Conservation (phyloP, 352 stramenopile genomes). For the Phytophthora tentaculata region DNA sequence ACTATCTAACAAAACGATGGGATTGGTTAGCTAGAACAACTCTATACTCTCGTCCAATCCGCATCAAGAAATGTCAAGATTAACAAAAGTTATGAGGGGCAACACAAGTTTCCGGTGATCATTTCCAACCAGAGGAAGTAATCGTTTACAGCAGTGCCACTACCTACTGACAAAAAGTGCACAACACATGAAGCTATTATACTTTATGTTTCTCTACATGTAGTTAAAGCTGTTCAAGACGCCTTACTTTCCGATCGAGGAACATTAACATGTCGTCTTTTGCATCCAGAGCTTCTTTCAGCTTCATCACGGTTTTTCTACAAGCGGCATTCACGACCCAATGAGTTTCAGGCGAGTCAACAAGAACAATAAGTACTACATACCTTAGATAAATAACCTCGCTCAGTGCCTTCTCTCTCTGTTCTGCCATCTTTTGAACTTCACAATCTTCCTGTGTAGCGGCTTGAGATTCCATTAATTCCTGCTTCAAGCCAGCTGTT, state of each 20-base stretch:
- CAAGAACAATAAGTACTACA: background rate
- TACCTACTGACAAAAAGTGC: too few species aligned
- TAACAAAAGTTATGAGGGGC: too few species aligned
- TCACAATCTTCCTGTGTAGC: background rate
- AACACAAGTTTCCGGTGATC: too few species aligned
- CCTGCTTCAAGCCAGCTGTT: background rate
- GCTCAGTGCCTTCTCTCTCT: constrained; percentile 4
- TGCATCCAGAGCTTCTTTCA: constrained; percentile 61
- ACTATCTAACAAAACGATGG: too few species aligned
- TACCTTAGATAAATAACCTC: constrained; percentile 28
- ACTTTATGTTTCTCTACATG: too few species aligned
- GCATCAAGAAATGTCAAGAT: too few species aligned
- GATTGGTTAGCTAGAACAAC: too few species aligned
- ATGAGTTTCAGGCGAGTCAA: background rate
- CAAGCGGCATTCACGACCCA: background rate
- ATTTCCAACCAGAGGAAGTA: too few species aligned
- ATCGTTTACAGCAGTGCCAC: too few species aligned
- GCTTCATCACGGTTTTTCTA: constrained; percentile 58
- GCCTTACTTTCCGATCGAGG: constrained; percentile 57
- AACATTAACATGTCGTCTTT: constrained; percentile 71
- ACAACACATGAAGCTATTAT: too few species aligned
- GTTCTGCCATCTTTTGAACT: background rate
- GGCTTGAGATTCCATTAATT: background rate
- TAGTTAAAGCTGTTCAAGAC: constrained; percentile 37
- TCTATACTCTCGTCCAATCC: too few species aligned